Conservation (phyloP, 148 eudicot species). For the Agrostemma githago region DNA sequence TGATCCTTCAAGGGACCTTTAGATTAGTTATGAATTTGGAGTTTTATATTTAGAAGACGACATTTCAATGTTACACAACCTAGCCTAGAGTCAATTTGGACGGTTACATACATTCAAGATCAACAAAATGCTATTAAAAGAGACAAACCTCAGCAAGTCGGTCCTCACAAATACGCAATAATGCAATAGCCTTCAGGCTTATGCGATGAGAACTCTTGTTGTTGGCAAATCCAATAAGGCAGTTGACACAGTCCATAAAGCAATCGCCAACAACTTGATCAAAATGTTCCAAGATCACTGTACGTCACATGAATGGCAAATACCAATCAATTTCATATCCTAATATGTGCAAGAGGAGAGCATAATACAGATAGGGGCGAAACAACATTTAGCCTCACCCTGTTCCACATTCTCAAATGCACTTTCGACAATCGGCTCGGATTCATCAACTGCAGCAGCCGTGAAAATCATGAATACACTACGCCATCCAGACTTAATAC, state of each 20-base stretch:
- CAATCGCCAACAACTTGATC: constrained; percentile 99
- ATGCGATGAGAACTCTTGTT: constrained; percentile 90
- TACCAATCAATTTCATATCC: constrained; percentile 15
- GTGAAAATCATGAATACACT: constrained; percentile 99
- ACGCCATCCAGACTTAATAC: constrained; percentile 98
- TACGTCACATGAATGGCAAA: constrained; percentile 19
- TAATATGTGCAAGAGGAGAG: neutral
- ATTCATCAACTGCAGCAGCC: constrained; percentile 96
- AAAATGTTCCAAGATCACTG: constrained; percentile 98
- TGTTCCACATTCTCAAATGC: constrained; percentile 99
- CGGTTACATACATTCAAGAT: constrained; percentile 4
- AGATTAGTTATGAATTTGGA: neutral
- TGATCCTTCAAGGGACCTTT: neutral
- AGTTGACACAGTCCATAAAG: constrained; percentile 99
- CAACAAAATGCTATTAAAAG: neutral
- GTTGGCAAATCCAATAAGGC: constrained; percentile 97
- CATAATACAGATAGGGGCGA: neutral
- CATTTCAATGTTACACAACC: neutral
- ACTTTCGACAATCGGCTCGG: constrained; percentile 92
- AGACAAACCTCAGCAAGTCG: constrained; percentile 95
- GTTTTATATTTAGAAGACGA: neutral
- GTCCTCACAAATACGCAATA: constrained; percentile 95
- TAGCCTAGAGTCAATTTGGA: neutral
- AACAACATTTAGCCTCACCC: constrained; percentile 42
- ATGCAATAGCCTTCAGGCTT: constrained; percentile 97